A percentile compares a stretch with the other conserved stretches of the same genome.
Evolutionary conservation across 1,284 basidiomycete genomes (phyloP).

Genomic region (Filobasidium uniguttulatum): DNA sequence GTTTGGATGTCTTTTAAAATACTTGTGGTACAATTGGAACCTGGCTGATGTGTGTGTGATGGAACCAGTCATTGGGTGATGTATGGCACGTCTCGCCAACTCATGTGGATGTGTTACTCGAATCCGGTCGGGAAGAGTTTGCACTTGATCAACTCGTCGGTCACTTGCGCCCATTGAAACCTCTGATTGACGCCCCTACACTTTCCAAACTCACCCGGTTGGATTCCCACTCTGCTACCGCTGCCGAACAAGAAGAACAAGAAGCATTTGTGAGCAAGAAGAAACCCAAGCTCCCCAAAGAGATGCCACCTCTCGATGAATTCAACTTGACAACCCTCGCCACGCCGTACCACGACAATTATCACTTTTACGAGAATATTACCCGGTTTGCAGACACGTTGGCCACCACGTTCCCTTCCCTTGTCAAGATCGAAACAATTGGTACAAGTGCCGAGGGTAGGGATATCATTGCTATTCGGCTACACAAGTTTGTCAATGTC

Average conservation of each 20-base stretch:
- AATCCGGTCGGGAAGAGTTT: constrained; percentile 1
- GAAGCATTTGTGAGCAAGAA: neutral
- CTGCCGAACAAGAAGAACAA: neutral
- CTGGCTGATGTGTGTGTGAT: no score
- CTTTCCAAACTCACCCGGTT: neutral
- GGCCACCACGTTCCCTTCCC: constrained; percentile 20
- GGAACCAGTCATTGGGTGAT: no score
- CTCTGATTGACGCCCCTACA: neutral
- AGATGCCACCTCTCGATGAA: constrained; percentile 1
- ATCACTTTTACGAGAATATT: constrained; percentile 29
- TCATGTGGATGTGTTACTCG: constrained; percentile 25
- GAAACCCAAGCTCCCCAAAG: neutral
- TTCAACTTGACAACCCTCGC: constrained; percentile 16
- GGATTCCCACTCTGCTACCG: no score
- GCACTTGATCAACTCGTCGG: constrained; percentile 12
- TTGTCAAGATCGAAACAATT: constrained; percentile 22
- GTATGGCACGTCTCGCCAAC: constrained; percentile 27
- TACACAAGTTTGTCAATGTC: constrained; percentile 16
- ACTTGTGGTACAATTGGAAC: no score
- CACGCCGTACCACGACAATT: constrained; percentile 31
- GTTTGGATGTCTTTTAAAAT: no score
- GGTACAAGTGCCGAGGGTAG: constrained; percentile 26
- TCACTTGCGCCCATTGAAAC: constrained; percentile 7
- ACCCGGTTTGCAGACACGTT: constrained; percentile 29
- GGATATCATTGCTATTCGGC: constrained; percentile 25